phyloP scores from a whole-genome alignment of 1,284 basidiomycete genomes.

The Anthracocystis panici-leucophaei region DNA sequence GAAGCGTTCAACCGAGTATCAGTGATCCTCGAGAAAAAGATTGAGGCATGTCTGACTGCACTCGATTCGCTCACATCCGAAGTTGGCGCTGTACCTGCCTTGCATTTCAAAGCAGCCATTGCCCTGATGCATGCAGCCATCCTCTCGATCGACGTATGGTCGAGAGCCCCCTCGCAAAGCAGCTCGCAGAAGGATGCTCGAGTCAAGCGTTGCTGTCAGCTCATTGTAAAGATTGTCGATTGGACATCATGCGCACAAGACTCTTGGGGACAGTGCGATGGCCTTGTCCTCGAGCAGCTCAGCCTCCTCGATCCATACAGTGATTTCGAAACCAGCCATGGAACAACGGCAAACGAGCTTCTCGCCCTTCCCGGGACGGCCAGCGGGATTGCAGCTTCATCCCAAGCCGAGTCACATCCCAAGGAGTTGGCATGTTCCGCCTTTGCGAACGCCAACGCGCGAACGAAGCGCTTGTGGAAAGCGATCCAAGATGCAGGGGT shows the following conservation, averaged over 20 bases:
- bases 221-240: slow-evolving; percentile 17
- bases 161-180: slow-evolving; percentile 1
- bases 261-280: neutral
- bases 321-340: too few species aligned
- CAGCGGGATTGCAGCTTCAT: slow-evolving; percentile 19
- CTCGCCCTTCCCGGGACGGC: slow-evolving; percentile 12
- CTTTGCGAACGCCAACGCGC: neutral
- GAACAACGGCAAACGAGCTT: neutral
- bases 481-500: slow-evolving; percentile 25
- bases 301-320: slow-evolving; percentile 3
- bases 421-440: neutral
- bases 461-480: slow-evolving; percentile 12
- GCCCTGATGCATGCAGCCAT: slow-evolving; percentile 19
- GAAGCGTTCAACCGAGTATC: slow-evolving; percentile 23
- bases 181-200: slow-evolving; percentile 1
- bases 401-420: too few species aligned
- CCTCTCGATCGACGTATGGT: slow-evolving; percentile 16
- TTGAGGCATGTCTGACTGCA: slow-evolving; percentile 15
- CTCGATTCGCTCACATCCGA: slow-evolving; percentile 3
- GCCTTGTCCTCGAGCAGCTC: slow-evolving; percentile 27
- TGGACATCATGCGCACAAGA: neutral
- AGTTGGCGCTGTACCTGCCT: neutral
- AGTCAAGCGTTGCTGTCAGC: slow-evolving; percentile 15
- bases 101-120: slow-evolving; percentile 6
- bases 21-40: slow-evolving; percentile 25